phyloP scores from a whole-genome alignment of 345 rosid genomes.

The Camelina laxa region DNA sequence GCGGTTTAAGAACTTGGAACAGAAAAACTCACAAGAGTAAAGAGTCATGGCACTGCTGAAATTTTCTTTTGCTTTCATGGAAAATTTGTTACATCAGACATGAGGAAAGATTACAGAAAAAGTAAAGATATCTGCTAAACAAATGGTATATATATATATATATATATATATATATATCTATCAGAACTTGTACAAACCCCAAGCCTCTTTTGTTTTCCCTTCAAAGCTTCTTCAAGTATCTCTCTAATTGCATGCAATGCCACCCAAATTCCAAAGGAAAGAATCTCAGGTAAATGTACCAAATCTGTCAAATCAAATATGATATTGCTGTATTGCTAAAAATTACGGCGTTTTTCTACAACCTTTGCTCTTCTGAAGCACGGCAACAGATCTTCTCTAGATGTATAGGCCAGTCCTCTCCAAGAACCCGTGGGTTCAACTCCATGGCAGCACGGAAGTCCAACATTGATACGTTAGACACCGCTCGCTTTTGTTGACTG shows the following conservation, averaged over 20 bases:
- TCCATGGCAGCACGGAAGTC: constrained; percentile 75
- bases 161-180: constrained; percentile 37
- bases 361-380: constrained; percentile 50
- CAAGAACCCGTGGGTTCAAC: constrained; percentile 72
- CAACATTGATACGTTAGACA: constrained; percentile 52
- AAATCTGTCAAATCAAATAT: constrained; percentile 30
- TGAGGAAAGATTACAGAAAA: constrained; percentile 4
- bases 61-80: constrained; percentile 28
- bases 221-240: constrained; percentile 39
- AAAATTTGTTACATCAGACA: constrained; percentile 40
- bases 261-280: constrained; percentile 38
- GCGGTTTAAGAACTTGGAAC: too few species aligned
- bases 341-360: constrained; percentile 11
- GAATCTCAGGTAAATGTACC: constrained; percentile 23
- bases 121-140: constrained; percentile 35
- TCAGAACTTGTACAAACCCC: constrained; percentile 36
- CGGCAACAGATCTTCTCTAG: constrained; percentile 64
- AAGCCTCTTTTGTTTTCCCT: constrained; percentile 20
- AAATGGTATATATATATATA: constrained; percentile 35
- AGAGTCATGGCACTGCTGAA: constrained; percentile 3
- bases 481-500: constrained; percentile 28
- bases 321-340: constrained; percentile 17
- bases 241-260: background rate
- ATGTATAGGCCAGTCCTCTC: constrained; percentile 71
- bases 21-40: too few species aligned